Evolutionary conservation across 305 asterid genomes (phyloP), one percentile per base, ranked within the genome.

Genomic region (Solanum hybrid): DNA sequence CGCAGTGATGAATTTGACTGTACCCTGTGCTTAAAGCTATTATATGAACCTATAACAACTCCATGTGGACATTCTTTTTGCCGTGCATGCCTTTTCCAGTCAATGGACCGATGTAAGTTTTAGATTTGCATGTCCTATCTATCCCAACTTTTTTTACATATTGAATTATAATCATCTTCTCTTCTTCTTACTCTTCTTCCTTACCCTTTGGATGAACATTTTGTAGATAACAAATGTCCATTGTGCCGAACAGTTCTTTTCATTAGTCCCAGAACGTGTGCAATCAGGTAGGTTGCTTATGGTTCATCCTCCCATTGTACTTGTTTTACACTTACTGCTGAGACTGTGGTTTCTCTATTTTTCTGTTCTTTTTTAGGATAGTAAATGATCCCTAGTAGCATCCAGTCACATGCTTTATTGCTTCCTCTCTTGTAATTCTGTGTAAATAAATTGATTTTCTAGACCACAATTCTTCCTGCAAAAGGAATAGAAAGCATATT

Each of bases 41-140:
- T 98, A 88, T 98, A 92, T 88, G 99, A 98, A 91, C 99, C 99
- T 79, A 72, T 96, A 76, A 97, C 99, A 88, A 98, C 99, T 92
- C 97, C 99, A 69, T 98, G 99, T 89, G 99, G 99, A 85, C 99
- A 98, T 94, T 95, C 99, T 78, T 98, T 96, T 91, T 98, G 99
- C 91, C 97, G 97, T 72, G 94, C 99, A 81, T 98, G 99, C 96
- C 93, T 97, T 89, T 98, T 98, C 93, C 99, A 96, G 92, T 88
- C 97, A 87, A 96, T 98, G 99, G 99, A 98, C 90, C 95, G 98
- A 93, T 95, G 99, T 97, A 79, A 77, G 89, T 92, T 87, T 91
- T 90, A 51, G 38, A 81, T 10, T 85, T 73, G 35, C 75, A 16
- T 86, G 27, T 20, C 72, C 40, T 86, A n/a, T 87, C 88, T 71